These are phyloP conservation scores for Pythium brassicae DNA, from an alignment of 352 stramenopile genomes.

Conservation along the genomic window DNA sequence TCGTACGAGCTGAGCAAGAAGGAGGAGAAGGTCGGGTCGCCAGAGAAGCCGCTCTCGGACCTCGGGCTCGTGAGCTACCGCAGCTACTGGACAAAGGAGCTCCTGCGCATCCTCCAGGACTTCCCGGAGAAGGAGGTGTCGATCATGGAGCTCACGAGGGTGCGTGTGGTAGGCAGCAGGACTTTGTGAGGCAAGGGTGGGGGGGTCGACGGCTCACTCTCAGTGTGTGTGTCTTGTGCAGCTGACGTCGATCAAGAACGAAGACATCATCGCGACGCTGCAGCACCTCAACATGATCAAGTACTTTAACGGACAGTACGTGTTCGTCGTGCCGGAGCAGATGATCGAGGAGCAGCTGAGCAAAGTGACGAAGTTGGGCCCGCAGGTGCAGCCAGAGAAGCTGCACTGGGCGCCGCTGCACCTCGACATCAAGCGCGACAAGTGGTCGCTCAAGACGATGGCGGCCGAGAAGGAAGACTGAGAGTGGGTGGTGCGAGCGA, in stretches of 20 bases:
- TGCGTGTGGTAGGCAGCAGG: slow-evolving; percentile 20
- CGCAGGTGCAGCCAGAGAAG: slow-evolving; percentile 67
- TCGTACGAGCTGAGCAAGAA: slow-evolving; percentile 99
- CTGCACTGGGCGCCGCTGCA: slow-evolving; percentile 80
- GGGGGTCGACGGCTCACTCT: background rate
- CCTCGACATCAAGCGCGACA: slow-evolving; percentile 78
- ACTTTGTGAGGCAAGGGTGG: background rate
- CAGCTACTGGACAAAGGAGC: slow-evolving; percentile 98
- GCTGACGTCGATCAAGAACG: slow-evolving; percentile 91
- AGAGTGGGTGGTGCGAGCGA: slow-evolving; percentile 36
- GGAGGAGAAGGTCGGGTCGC: slow-evolving; percentile 96
- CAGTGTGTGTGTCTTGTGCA: slow-evolving; percentile 1
- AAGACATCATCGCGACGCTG: slow-evolving; percentile 98
- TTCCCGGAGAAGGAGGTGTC: slow-evolving; percentile 81
- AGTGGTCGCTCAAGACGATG: slow-evolving; percentile 81
- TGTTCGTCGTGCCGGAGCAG: slow-evolving; percentile 93
- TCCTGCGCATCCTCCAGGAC: slow-evolving; percentile 90
- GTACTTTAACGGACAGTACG: slow-evolving; percentile 98
- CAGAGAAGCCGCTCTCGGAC: slow-evolving; percentile 99
- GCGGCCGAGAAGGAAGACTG: slow-evolving; percentile 3
- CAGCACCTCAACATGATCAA: slow-evolving; percentile 98
- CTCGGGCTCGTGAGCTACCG: slow-evolving; percentile 98
- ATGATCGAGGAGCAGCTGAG: slow-evolving; percentile 85
- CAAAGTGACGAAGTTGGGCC: slow-evolving; percentile 75
- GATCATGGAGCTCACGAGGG: slow-evolving; percentile 95